Percentiles rank a stretch among this genome's conserved stretches.
Evolutionary conservation across 192 early-diverging fungal species (phyloP).

Genomic region (Entomortierella lignicola): DNA sequence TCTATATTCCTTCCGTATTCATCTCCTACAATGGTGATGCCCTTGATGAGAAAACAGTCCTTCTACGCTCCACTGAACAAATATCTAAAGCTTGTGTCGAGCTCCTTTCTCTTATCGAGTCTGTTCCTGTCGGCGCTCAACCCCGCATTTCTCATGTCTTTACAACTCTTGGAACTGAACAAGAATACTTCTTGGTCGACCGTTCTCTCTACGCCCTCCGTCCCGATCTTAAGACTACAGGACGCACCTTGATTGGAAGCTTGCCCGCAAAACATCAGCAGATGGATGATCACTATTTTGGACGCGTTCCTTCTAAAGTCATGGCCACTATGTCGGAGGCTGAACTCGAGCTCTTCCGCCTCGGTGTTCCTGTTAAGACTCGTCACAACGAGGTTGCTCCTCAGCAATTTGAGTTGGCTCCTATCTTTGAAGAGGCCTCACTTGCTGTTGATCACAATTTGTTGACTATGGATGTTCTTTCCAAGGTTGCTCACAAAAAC

Average conservation of each 20-base stretch:
- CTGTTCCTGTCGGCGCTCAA: conserved; percentile 59
- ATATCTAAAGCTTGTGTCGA: conserved; percentile 85
- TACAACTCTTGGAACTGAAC: conserved; percentile 96
- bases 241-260: conserved; percentile 92
- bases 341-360: conserved; percentile 92
- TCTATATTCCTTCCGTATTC: conserved; percentile 98
- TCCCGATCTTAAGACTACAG: conserved; percentile 96
- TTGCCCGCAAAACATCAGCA: conserved; percentile 99
- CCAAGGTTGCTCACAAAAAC: conserved; percentile 97
- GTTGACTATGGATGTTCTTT: conserved; percentile 96
- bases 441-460: conserved; percentile 99
- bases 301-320: conserved; percentile 93
- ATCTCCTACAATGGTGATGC: conserved; percentile 99
- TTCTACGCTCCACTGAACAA: conserved; percentile 91
- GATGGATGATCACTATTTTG: conserved; percentile 99
- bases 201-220: conserved; percentile 92
- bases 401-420: conserved; percentile 97
- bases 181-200: conserved; percentile 99
- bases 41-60: conserved; percentile 98
- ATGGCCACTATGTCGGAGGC: conserved; percentile 92
- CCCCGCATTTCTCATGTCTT: conserved; percentile 83
- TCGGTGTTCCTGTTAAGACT: conserved; percentile 99
- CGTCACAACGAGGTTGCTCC: conserved; percentile 99
- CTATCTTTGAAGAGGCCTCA: conserved; percentile 97
- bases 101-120: conserved; percentile 83